Base-by-base conservation (phyloP, 352 stramenopile species). In the Phytophthora sp. region DNA sequence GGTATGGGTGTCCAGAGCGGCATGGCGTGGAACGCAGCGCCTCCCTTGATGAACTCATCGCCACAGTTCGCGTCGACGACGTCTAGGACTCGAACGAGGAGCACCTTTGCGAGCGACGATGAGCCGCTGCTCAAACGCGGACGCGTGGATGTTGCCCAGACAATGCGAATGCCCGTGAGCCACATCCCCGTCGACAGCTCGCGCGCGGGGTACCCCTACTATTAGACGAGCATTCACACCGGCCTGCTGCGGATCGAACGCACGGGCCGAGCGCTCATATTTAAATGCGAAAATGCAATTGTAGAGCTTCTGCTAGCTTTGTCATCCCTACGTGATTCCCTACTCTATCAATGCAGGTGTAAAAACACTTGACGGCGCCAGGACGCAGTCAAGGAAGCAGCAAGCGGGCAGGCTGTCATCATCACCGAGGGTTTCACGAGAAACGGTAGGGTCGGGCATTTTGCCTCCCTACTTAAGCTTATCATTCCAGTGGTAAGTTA, bases 121-220 rank as follows among this genome's bases (percentile, higher is more conserved):
- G 68, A 72, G 9, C 68, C 68, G 12, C 62, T 66, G 32, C 68
- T 61, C 24, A 76, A 76, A 62, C 68, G 68, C 20, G 57, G 68
- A 31, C 68, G 68, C 6, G 37, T 66, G 15, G 62, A 76, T 13
- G 49, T 57, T 8, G 46, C 62, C 5, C 24, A 57, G 31, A 60
- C 51, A 26, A 72, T 76, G 66, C 54, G 54, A 35, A 21, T 43
- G 21, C 37, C 46, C 0, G 55, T 76, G 27, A 76, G 61, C 48
- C 60, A 34, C 8, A 54, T 69, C 28, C 48, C 68, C 3, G 30
- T 69, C 12, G 61, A 71, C 15, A 37, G 44, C 28, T 43, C 53
- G 9, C 52, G 37, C 20, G 38, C 38, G 46, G 64, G 39, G 7
- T 66, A 73, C 21, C 20, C 42, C 27, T 70, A 67, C 53, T 69